These are phyloP conservation scores for Chytriomyces hyalinus DNA, from an alignment of 192 early-diverging fungal genomes.

Conservation along the genomic window DNA sequence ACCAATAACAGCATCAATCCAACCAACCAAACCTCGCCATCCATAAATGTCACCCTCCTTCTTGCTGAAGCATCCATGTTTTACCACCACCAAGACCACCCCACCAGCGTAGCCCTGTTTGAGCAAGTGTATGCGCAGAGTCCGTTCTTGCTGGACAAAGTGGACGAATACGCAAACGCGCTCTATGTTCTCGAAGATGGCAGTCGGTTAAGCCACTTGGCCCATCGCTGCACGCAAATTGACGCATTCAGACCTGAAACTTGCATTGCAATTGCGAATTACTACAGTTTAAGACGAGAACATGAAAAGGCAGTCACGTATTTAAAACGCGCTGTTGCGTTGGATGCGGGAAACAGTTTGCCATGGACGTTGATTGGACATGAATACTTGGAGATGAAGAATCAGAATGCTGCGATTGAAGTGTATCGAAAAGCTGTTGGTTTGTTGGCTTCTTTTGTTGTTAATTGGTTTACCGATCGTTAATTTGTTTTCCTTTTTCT, in stretches of 20 bases:
- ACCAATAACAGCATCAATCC: too few relatives aligned
- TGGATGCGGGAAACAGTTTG: constrained; percentile 74
- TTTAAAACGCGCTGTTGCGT: constrained; percentile 82
- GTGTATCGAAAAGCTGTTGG: constrained; percentile 84
- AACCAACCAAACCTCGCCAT: neutral
- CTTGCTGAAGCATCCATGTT: constrained; percentile 18
- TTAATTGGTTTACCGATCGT: too few relatives aligned
- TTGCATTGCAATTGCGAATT: constrained; percentile 76
- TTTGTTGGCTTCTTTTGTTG: constrained; percentile 36
- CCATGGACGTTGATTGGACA: constrained; percentile 96
- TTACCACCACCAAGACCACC: constrained; percentile 22
- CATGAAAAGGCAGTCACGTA: constrained; percentile 84
- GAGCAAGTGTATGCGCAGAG: constrained; percentile 70
- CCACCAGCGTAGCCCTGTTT: constrained; percentile 52
- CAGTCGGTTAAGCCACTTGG: constrained; percentile 76
- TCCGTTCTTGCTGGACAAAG: constrained; percentile 79
- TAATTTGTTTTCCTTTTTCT: neutral
- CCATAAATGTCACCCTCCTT: neutral
- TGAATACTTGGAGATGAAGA: constrained; percentile 92
- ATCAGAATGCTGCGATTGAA: constrained; percentile 85
- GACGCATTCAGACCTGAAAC: constrained; percentile 90
- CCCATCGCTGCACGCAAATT: constrained; percentile 69
- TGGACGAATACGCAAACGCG: constrained; percentile 87
- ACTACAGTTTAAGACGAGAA: constrained; percentile 81
- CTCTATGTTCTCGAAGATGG: constrained; percentile 79